Evolutionary conservation across 192 early-diverging fungal species (phyloP).

Genomic region (Dissophora ornata): DNA sequence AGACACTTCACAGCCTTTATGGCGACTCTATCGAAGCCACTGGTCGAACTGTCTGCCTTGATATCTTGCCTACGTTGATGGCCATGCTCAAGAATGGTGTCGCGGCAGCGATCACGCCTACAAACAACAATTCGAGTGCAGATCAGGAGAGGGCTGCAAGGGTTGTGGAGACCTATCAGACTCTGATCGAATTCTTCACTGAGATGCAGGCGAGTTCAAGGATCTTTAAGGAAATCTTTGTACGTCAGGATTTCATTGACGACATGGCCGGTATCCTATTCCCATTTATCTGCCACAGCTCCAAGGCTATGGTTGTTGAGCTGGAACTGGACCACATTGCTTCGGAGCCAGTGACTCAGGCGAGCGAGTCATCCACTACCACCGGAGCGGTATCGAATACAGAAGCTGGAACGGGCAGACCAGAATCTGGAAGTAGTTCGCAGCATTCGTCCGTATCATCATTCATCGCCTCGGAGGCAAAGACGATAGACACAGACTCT

Average conservation of each 20-base stretch:
- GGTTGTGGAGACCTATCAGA: conserved; percentile 57
- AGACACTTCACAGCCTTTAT: conserved; percentile 58
- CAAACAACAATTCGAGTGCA: conserved; percentile 9
- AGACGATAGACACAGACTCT: conserved; percentile 25
- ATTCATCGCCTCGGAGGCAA: conserved; percentile 14
- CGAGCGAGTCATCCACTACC: conserved; percentile 5
- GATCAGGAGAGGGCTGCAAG: conserved; percentile 36
- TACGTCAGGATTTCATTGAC: conserved; percentile 63
- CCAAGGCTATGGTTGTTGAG: conserved; percentile 55
- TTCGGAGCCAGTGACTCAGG: conserved; percentile 18
- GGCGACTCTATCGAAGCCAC: conserved; percentile 33
- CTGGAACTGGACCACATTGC: conserved; percentile 61
- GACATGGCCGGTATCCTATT: conserved; percentile 65
- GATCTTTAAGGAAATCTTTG: conserved; percentile 64
- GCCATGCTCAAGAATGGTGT: conserved; percentile 61
- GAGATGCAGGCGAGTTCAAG: conserved; percentile 61
- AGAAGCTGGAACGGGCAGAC: neutral
- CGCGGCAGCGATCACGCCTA: conserved; percentile 31
- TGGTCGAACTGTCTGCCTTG: conserved; percentile 51
- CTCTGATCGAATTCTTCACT: conserved; percentile 58
- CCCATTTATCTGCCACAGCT: conserved; percentile 59
- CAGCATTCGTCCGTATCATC: conserved; percentile 30
- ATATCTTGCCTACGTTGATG: conserved; percentile 62
- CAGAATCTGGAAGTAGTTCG: conserved; percentile 9
- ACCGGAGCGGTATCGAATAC: conserved; percentile 1